A percentile compares a stretch with the other conserved stretches of the same genome.
Conservation (phyloP, 129 eudicot species). For the Flaveria ramosissima region DNA sequence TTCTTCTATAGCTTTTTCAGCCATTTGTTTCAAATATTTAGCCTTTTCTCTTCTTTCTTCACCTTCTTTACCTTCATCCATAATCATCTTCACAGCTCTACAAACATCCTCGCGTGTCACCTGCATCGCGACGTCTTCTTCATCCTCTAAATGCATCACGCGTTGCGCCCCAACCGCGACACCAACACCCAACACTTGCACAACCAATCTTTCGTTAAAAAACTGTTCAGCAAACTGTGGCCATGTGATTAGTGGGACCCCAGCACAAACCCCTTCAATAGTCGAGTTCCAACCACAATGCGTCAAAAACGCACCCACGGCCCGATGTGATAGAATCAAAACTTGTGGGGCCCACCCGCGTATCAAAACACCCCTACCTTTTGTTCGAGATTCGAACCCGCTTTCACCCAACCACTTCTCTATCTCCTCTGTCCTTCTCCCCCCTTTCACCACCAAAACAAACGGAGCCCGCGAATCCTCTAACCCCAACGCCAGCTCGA, state of each 20-base stretch:
- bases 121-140: slow-evolving; percentile 17
- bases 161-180: slow-evolving; percentile 36
- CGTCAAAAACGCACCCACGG: slow-evolving; percentile 47
- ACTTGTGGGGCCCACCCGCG: slow-evolving; percentile 53
- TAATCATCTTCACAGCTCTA: slow-evolving; percentile 22
- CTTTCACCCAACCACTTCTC: slow-evolving; percentile 34
- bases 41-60: slow-evolving; percentile 32
- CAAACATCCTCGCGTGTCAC: slow-evolving; percentile 40
- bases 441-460: slow-evolving; percentile 37
- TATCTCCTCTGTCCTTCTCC: slow-evolving; percentile 27
- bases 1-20: slow-evolving; percentile 31
- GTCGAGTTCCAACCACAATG: slow-evolving; percentile 62
- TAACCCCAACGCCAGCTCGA: slow-evolving; percentile 44
- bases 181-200: slow-evolving; percentile 34
- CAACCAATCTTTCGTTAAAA: slow-evolving; percentile 35
- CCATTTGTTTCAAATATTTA: slow-evolving; percentile 25
- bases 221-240: slow-evolving; percentile 48
- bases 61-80: slow-evolving; percentile 37
- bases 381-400: slow-evolving; percentile 32
- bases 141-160: slow-evolving; percentile 28
- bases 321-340: slow-evolving; percentile 38
- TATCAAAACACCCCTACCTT: slow-evolving; percentile 40
- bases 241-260: slow-evolving; percentile 53
- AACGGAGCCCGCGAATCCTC: slow-evolving; percentile 27
- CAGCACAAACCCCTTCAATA: slow-evolving; percentile 43